A percentile compares a stretch with the other conserved stretches of the same genome.
phyloP scores from a whole-genome alignment of 768 basidiomycete genomes.

The Auriculariales sp. region DNA sequence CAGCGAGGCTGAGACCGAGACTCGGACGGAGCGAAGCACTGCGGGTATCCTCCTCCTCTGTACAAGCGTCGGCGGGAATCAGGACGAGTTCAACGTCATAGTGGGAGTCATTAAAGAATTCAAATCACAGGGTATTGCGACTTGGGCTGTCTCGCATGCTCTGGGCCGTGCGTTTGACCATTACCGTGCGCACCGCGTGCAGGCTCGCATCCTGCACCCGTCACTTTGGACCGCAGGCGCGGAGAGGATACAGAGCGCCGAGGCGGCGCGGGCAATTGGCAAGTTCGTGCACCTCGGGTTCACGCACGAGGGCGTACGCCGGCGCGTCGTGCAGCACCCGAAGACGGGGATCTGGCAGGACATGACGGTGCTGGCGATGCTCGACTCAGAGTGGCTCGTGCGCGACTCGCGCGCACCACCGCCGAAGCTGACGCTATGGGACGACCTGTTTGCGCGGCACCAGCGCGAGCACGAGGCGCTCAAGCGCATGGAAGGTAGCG shows the following conservation, averaged over 20 bases:
- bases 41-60: too few relatives aligned
- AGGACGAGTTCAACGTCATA: constrained; percentile 26
- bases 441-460: constrained; percentile 47
- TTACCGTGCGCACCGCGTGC: constrained; percentile 33
- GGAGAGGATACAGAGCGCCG: constrained; percentile 22
- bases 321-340: constrained; percentile 10
- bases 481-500: constrained; percentile 13
- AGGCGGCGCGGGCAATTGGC: constrained; percentile 30
- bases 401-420: constrained; percentile 10
- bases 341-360: constrained; percentile 30
- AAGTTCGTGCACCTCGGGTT: constrained; percentile 23
- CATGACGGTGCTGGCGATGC: constrained; percentile 41
- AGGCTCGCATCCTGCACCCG: constrained; percentile 33
- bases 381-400: constrained; percentile 47
- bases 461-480: constrained; percentile 42
- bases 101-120: constrained; percentile 27
- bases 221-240: constrained; percentile 16
- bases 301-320: constrained; percentile 45
- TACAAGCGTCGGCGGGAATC: too few relatives aligned
- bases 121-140: constrained; percentile 29
- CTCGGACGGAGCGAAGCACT: too few relatives aligned
- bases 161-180: constrained; percentile 34
- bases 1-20: too few relatives aligned
- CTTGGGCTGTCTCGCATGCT: constrained; percentile 29
- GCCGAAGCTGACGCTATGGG: constrained; percentile 35